phyloP scores from a whole-genome alignment of 2,329 filamentous ascomycete genomes.

The Metarhizium sp. region DNA sequence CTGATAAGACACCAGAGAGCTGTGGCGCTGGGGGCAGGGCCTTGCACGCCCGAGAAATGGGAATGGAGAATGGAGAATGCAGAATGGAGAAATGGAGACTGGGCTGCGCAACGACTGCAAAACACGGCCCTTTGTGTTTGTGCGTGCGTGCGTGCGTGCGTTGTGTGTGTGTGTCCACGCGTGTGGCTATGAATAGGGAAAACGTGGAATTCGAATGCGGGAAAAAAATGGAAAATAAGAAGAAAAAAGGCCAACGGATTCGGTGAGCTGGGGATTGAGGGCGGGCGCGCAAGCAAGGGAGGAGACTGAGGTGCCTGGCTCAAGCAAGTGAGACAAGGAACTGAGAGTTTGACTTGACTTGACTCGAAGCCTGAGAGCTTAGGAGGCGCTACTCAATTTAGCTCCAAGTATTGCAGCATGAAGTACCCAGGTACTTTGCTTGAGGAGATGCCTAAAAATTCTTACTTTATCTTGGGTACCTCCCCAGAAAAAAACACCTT shows the following conservation, averaged over 20 bases:
- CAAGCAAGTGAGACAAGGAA: background rate
- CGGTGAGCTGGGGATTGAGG: background rate
- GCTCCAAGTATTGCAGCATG: too few relatives aligned
- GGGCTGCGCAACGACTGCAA: too few relatives aligned
- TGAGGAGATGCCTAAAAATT: too few relatives aligned
- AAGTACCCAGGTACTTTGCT: too few relatives aligned
- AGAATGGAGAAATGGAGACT: too few relatives aligned
- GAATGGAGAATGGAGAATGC: background rate
- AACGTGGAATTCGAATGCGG: background rate
- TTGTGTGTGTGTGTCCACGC: background rate
- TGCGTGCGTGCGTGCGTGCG: background rate
- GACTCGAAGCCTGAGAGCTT: too few relatives aligned
- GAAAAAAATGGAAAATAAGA: background rate
- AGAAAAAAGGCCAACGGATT: background rate
- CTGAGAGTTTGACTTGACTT: background rate
- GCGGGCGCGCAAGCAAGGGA: background rate
- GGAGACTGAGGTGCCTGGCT: background rate
- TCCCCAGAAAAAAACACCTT: too few relatives aligned
- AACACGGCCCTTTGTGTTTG: background rate
- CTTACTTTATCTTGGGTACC: too few relatives aligned
- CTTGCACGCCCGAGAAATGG: too few relatives aligned
- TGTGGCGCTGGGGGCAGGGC: too few relatives aligned
- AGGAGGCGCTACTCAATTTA: too few relatives aligned
- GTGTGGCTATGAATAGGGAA: background rate
- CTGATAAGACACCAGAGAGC: too few relatives aligned